phyloP scores from a whole-genome alignment of 1,284 basidiomycete species.

The Termitomyces sp. region DNA sequence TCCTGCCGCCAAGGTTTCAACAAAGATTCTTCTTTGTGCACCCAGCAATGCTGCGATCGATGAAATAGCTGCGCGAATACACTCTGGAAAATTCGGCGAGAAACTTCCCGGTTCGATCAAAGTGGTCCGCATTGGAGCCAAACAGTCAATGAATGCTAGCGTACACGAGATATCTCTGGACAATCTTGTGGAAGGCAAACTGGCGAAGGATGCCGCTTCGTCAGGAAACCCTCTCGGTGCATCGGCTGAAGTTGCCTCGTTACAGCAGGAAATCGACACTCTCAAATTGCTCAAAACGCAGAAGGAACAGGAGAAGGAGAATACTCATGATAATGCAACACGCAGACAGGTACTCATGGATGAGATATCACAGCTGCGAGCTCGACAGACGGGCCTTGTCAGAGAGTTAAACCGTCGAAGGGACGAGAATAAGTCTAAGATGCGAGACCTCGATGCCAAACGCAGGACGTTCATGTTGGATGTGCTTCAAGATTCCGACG shows the following conservation, averaged over 20 bases:
- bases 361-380: conserved; percentile 67
- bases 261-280: conserved; percentile 65
- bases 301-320: conserved; percentile 60
- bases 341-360: conserved; percentile 52
- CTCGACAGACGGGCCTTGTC: conserved; percentile 58
- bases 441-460: conserved; percentile 72
- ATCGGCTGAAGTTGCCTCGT: conserved; percentile 51
- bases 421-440: conserved; percentile 75
- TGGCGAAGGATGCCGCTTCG: conserved; percentile 47
- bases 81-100: conserved; percentile 67
- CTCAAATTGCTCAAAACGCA: conserved; percentile 58
- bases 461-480: conserved; percentile 71
- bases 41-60: conserved; percentile 99
- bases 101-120: conserved; percentile 61
- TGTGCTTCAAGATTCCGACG: conserved; percentile 84
- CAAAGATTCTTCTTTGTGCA: conserved; percentile 90
- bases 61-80: conserved; percentile 87
- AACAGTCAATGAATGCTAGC: conserved; percentile 74
- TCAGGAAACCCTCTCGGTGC: conserved; percentile 48
- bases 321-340: conserved; percentile 47
- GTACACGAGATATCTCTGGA: conserved; percentile 90
- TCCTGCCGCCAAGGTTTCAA: conserved; percentile 44
- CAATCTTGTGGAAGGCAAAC: conserved; percentile 73
- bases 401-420: conserved; percentile 73
- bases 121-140: conserved; percentile 86